These are phyloP conservation scores for Pseudonitzschia multiseries DNA, from an alignment of 108 stramenopile genomes.

Conservation along the genomic window DNA sequence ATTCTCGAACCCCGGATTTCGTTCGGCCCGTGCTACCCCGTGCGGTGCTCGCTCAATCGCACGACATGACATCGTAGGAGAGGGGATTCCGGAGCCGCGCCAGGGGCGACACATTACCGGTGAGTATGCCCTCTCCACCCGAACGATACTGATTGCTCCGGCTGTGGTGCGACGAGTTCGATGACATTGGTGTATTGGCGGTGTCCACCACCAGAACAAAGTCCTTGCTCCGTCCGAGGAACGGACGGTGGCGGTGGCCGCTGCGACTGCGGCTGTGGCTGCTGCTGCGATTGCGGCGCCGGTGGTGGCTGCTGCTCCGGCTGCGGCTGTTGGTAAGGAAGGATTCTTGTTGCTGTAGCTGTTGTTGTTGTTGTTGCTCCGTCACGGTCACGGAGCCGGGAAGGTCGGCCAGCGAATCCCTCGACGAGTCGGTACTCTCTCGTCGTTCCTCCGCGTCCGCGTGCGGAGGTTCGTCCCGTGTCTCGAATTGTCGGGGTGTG, in stretches of 20 bases:
- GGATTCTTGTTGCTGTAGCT: neutral
- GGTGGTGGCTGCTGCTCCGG: neutral
- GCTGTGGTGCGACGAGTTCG: too few species aligned
- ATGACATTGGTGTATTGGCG: neutral
- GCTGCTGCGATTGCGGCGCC: neutral
- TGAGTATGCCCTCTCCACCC: neutral
- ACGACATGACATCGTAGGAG: neutral
- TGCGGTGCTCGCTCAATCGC: neutral
- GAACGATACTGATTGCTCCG: too few species aligned
- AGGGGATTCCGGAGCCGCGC: constrained; percentile 8
- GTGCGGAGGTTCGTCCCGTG: too few species aligned
- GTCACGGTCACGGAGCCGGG: neutral
- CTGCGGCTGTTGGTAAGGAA: neutral
- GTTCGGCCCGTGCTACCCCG: too few species aligned
- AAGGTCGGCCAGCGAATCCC: too few species aligned
- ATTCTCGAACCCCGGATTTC: too few species aligned
- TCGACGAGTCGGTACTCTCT: too few species aligned
- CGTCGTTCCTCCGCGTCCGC: too few species aligned
- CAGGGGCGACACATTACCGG: neutral
- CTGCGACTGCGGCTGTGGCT: neutral
- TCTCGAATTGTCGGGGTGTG: too few species aligned
- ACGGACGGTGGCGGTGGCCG: neutral
- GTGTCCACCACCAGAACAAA: neutral
- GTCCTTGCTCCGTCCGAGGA: neutral
- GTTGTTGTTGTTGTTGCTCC: neutral